Evolutionary conservation across 1,284 basidiomycete genomes (phyloP).

Genomic region (Meira miltonrushii): DNA sequence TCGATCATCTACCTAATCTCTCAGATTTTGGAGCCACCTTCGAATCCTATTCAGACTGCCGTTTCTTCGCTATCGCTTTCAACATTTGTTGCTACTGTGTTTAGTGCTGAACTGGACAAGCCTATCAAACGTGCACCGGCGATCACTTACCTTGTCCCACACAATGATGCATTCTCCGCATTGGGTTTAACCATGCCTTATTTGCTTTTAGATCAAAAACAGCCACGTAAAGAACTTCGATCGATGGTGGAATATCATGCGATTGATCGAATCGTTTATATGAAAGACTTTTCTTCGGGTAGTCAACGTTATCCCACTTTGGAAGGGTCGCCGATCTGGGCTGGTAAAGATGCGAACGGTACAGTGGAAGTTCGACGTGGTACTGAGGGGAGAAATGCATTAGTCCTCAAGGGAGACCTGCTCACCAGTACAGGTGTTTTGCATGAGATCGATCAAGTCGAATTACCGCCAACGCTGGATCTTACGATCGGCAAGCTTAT

Average conservation of each 20-base stretch:
- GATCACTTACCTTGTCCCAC: constrained; percentile 79
- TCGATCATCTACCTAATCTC: constrained; percentile 86
- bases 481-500: constrained; percentile 83
- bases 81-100: constrained; percentile 70
- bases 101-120: constrained; percentile 52
- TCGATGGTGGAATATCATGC: constrained; percentile 80
- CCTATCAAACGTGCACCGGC: constrained; percentile 57
- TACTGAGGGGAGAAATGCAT: constrained; percentile 13
- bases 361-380: constrained; percentile 21
- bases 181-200: constrained; percentile 86
- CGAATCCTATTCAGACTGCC: constrained; percentile 73
- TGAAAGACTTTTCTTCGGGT: constrained; percentile 58
- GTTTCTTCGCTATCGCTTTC: constrained; percentile 62
- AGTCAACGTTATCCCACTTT: constrained; percentile 44
- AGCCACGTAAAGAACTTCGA: constrained; percentile 51
- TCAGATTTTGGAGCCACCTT: constrained; percentile 72
- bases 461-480: constrained; percentile 80
- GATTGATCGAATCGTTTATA: constrained; percentile 71
- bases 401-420: constrained; percentile 58
- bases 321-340: constrained; percentile 54
- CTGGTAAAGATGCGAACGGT: constrained; percentile 25
- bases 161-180: constrained; percentile 77
- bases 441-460: constrained; percentile 76
- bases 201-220: constrained; percentile 59
- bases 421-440: constrained; percentile 84